Evolutionary conservation across 352 stramenopile genomes (phyloP), one percentile per base, ranked within the genome.

Genomic region (Phytophthora capsici): DNA sequence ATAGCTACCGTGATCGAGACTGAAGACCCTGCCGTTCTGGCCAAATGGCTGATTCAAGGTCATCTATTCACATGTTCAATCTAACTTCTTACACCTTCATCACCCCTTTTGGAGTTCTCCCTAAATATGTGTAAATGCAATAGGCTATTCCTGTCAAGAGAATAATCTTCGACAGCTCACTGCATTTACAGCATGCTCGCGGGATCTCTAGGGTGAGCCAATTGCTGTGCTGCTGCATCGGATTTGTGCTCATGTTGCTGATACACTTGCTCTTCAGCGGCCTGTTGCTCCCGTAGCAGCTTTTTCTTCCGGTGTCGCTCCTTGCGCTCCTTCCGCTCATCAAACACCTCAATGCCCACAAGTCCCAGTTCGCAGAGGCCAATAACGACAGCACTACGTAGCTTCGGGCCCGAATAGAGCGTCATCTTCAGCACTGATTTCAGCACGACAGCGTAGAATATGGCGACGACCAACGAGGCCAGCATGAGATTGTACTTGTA

Each of bases 401-500:
- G 58, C 57, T 86, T 87, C 9, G 84, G 77, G 2, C 84, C 84
- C 10, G 78, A 71, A 48, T 86, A 81, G 3, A 89, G 49, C 32
- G 75, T 73, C 76, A 93, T 88, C 49, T 82, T 80, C 44, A 93
- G 78, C 52, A 81, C 69, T 1, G 73, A 49, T 40, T 78, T 78
- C 41, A 93, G 72, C 22, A 91, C 60, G 12, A 73, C 13, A n/a
- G 57, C 77, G 61, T 93, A 93, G 53, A 84, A 62, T 12, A 81
- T 38, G 9, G 82, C 78, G 13, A 80, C 63, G 16, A 83, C 59
- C 28, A 93, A 67, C 8, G 80, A 88, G 25, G 74, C 69, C 54
- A 90, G 71, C 67, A 93, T 82, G 47, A 93, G 66, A 57, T 93
- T 93, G 78, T 93, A 93, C 59, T 88, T 88, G 75, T 90, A 93